phyloP scores from a whole-genome alignment of 768 basidiomycete genomes.

The Candolleomyces eurysporus region DNA sequence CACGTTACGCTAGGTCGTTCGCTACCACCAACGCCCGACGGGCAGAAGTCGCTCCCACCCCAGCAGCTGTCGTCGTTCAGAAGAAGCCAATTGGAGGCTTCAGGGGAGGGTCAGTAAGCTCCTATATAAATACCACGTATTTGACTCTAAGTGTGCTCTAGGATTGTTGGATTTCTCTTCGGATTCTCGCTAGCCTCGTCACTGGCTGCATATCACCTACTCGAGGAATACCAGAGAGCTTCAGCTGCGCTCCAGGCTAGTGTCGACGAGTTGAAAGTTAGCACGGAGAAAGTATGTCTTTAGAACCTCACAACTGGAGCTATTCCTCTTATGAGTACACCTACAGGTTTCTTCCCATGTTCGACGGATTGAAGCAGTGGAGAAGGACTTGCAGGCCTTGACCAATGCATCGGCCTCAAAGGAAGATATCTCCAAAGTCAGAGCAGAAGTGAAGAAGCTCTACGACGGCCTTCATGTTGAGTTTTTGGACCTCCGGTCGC shows the following conservation, averaged over 20 bases:
- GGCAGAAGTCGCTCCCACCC: slow-evolving; percentile 24
- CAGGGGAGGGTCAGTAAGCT: slow-evolving; percentile 54
- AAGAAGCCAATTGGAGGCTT: slow-evolving; percentile 79
- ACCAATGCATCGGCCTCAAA: slow-evolving; percentile 64
- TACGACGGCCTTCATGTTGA: slow-evolving; percentile 84
- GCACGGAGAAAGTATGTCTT: slow-evolving; percentile 69
- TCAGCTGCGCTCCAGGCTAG: slow-evolving; percentile 86
- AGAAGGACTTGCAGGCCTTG: slow-evolving; percentile 83
- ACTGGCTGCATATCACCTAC: slow-evolving; percentile 79
- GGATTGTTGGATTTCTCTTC: slow-evolving; percentile 81
- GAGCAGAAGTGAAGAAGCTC: slow-evolving; percentile 84
- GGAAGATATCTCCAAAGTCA: slow-evolving; percentile 73
- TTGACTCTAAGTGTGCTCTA: slow-evolving; percentile 25
- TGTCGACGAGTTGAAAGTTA: slow-evolving; percentile 81
- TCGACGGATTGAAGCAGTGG: slow-evolving; percentile 79
- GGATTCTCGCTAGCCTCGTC: slow-evolving; percentile 90
- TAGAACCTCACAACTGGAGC: background rate
- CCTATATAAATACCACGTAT: too few species aligned
- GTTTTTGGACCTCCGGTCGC: slow-evolving; percentile 75
- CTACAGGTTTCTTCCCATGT: slow-evolving; percentile 79
- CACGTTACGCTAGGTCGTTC: slow-evolving; percentile 1
- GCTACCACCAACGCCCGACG: background rate
- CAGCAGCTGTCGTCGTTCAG: slow-evolving; percentile 53
- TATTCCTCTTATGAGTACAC: background rate
- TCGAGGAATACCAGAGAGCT: slow-evolving; percentile 89